These are phyloP conservation scores for Eucalyptus paniculata DNA, from an alignment of 345 rosid species.

Conservation along the genomic window DNA sequence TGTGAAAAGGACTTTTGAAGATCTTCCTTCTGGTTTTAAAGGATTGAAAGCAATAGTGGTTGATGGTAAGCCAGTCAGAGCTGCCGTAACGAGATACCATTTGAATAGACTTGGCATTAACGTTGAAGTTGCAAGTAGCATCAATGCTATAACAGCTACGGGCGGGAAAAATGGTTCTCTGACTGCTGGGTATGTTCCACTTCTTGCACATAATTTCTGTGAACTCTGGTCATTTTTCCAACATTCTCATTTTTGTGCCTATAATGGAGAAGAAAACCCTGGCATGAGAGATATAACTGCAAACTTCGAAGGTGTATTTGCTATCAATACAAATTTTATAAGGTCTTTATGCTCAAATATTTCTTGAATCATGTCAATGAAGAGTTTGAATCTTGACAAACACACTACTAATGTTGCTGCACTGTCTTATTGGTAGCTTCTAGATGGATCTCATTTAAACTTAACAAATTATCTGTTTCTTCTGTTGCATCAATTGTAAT, in stretches of 20 bases:
- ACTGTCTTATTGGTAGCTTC: background rate
- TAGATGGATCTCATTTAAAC: background rate
- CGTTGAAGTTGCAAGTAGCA: slow-evolving; percentile 47
- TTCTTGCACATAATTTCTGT: background rate
- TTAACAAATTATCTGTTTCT: background rate
- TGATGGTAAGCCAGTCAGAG: slow-evolving; percentile 85
- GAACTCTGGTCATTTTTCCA: background rate
- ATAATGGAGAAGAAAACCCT: background rate
- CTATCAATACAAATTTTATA: background rate
- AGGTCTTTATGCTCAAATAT: background rate
- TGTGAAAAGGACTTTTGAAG: slow-evolving; percentile 42
- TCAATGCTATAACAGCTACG: slow-evolving; percentile 21
- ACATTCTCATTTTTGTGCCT: background rate
- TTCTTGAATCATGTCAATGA: background rate
- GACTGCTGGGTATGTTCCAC: slow-evolving; percentile 35
- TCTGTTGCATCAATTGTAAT: background rate
- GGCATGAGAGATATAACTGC: background rate
- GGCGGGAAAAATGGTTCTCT: slow-evolving; percentile 38
- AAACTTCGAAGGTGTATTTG: background rate
- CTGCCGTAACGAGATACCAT: slow-evolving; percentile 84
- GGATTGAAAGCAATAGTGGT: slow-evolving; percentile 77
- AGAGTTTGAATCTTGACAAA: background rate
- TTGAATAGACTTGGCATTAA: slow-evolving; percentile 80
- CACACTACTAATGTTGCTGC: background rate
- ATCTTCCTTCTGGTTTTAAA: slow-evolving; percentile 56